These are phyloP conservation scores for Russula foetens DNA, from an alignment of 768 basidiomycete genomes.

Conservation along the genomic window DNA sequence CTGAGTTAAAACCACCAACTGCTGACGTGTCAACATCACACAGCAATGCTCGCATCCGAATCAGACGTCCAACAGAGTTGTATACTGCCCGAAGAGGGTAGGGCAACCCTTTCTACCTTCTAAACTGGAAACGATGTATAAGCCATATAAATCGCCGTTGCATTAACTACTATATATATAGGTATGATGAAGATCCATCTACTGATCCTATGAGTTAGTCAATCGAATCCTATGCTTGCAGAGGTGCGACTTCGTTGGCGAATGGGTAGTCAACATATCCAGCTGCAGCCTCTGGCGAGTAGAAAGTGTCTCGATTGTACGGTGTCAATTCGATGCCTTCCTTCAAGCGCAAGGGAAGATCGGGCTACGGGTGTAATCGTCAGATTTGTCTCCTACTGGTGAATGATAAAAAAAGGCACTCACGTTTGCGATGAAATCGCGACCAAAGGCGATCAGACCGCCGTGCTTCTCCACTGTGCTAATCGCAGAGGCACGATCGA, in stretches of 20 bases:
- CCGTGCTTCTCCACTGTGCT: conserved; percentile 1
- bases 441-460: conserved; percentile 7
- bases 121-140: no score
- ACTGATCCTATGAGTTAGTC: no score
- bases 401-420: neutral
- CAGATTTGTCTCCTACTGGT: neutral
- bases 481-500: conserved; percentile 2
- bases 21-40: no score
- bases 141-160: no score
- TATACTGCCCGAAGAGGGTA: no score
- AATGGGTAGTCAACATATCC: conserved; percentile 16
- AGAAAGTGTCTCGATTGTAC: conserved; percentile 8
- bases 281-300: neutral
- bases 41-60: no score
- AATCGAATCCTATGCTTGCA: no score
- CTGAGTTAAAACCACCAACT: no score
- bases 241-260: neutral
- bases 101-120: no score
- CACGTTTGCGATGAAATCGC: conserved; percentile 10
- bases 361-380: neutral
- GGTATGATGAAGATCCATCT: no score
- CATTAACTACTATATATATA: no score
- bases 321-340: neutral
- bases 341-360: conserved; percentile 15
- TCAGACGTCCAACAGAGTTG: no score